Percentiles rank a stretch among this genome's conserved stretches.
Evolutionary conservation across 495 filamentous ascomycete species (phyloP).

Genomic region (Trichoderma parareesei): DNA sequence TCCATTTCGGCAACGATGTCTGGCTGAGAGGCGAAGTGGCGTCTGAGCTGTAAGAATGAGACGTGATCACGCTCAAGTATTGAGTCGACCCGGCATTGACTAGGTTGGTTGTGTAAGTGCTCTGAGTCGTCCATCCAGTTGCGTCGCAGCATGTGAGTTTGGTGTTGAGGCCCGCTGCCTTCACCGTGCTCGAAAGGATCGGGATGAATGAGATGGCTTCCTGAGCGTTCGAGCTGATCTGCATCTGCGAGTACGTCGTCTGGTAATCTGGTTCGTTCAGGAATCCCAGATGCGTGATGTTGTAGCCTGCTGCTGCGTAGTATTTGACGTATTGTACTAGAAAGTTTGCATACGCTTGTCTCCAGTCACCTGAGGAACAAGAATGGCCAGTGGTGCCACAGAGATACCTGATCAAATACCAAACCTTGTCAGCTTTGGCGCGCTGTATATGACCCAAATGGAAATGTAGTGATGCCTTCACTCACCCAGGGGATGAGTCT

Average conservation of each 20-base stretch:
- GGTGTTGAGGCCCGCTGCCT: constrained; percentile 25
- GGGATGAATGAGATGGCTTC: constrained; percentile 42
- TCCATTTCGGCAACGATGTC: constrained; percentile 17
- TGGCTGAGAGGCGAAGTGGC: constrained; percentile 13
- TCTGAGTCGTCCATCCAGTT: constrained; percentile 38
- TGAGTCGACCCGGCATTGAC: constrained; percentile 1
- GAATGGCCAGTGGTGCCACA: constrained; percentile 40
- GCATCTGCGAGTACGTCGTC: constrained; percentile 40
- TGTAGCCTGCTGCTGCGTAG: constrained; percentile 39
- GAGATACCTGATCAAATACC: constrained; percentile 14
- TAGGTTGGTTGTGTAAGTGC: constrained; percentile 30
- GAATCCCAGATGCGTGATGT: constrained; percentile 43
- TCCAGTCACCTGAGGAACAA: constrained; percentile 44
- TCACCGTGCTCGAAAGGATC: constrained; percentile 32
- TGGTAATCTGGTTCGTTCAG: constrained; percentile 50
- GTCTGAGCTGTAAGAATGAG: constrained; percentile 37
- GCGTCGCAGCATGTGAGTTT: constrained; percentile 46
- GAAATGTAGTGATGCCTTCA: not conserved
- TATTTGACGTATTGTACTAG: constrained; percentile 44
- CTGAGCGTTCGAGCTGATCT: constrained; percentile 28
- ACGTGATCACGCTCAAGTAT: constrained; percentile 29
- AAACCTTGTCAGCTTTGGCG: not conserved
- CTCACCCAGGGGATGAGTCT: constrained; percentile 33
- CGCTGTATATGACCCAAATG: not conserved
- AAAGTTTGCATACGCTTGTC: constrained; percentile 48